Percentiles rank a stretch among this genome's conserved stretches.
Evolutionary conservation across 192 early-diverging fungal genomes (phyloP).

Genomic region (Coemansia aciculifera): DNA sequence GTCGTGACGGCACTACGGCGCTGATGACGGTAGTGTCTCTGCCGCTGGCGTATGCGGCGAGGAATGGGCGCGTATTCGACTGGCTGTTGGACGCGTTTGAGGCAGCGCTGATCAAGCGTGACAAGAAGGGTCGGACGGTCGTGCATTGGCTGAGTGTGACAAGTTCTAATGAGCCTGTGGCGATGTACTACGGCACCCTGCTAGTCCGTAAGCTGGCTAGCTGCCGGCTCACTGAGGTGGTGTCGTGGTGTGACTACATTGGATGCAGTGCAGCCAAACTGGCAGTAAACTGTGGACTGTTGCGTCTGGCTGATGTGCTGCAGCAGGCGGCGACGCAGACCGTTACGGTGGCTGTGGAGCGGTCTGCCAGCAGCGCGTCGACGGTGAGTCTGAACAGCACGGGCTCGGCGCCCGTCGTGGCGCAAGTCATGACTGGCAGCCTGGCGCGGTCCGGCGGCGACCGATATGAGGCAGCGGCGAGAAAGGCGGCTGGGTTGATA

Average conservation of each 20-base stretch:
- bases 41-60: conserved; percentile 20
- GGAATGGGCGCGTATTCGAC: conserved; percentile 19
- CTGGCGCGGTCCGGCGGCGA: conserved; percentile 6
- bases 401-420: neutral
- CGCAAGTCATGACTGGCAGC: neutral
- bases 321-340: neutral
- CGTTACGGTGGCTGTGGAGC: neutral
- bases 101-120: conserved; percentile 22
- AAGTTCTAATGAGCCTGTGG: conserved; percentile 12
- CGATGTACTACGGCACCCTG: conserved; percentile 18
- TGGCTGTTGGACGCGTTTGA: conserved; percentile 38
- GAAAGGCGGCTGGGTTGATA: conserved; percentile 15
- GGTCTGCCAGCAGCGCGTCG: conserved; percentile 1
- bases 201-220: conserved; percentile 16
- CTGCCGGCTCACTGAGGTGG: conserved; percentile 15
- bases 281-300: conserved; percentile 13
- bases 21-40: conserved; percentile 39
- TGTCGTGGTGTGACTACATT: conserved; percentile 34
- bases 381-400: conserved; percentile 4
- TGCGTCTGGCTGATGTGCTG: neutral
- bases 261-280: conserved; percentile 25
- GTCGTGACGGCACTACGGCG: conserved; percentile 35
- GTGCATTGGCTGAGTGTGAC: conserved; percentile 43
- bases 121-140: conserved; percentile 37
- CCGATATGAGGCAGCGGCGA: conserved; percentile 22